These are phyloP conservation scores for Limtongozyma cylindracea DNA, from an alignment of 805 yeast species.

Conservation along the genomic window DNA sequence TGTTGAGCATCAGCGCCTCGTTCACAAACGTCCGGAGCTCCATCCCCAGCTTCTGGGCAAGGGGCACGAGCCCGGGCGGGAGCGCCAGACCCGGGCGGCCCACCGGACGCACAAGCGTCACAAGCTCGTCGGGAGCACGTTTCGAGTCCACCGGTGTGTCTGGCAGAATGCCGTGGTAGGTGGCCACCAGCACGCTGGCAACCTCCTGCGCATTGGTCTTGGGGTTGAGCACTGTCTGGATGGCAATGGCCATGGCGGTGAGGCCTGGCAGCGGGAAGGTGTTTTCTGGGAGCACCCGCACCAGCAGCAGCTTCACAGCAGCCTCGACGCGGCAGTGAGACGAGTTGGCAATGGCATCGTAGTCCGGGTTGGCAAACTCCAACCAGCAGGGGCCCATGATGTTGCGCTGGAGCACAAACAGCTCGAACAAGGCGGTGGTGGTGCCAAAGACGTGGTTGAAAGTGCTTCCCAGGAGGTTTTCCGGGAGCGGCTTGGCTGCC, in stretches of 20 bases:
- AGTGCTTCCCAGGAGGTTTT: slow-evolving; percentile 49
- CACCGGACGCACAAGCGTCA: slow-evolving; percentile 61
- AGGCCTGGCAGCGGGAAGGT: slow-evolving; percentile 42
- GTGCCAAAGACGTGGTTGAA: slow-evolving; percentile 66
- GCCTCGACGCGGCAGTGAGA: slow-evolving; percentile 66
- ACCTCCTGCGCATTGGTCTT: slow-evolving; percentile 64
- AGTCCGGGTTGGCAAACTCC: slow-evolving; percentile 39
- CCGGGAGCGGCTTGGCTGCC: slow-evolving; percentile 22
- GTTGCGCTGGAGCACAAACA: slow-evolving; percentile 58
- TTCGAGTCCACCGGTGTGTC: slow-evolving; percentile 50
- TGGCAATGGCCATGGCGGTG: slow-evolving; percentile 46
- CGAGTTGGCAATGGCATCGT: slow-evolving; percentile 27
- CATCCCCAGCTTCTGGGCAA: slow-evolving; percentile 28
- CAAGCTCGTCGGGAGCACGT: slow-evolving; percentile 27
- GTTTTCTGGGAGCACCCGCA: too few species aligned
- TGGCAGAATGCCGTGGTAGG: slow-evolving; percentile 42
- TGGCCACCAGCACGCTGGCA: slow-evolving; percentile 56
- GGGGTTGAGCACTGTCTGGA: slow-evolving; percentile 62
- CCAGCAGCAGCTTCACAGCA: slow-evolving; percentile 17
- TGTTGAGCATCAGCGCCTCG: slow-evolving; percentile 51
- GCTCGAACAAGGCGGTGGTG: slow-evolving; percentile 49
- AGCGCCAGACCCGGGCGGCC: too few species aligned
- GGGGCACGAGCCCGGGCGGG: slow-evolving; percentile 52
- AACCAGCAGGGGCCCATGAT: slow-evolving; percentile 98
- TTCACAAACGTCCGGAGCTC: slow-evolving; percentile 34